phyloP scores from a whole-genome alignment of 2,329 filamentous ascomycete genomes.

The Arthrobotrys sinensis region DNA sequence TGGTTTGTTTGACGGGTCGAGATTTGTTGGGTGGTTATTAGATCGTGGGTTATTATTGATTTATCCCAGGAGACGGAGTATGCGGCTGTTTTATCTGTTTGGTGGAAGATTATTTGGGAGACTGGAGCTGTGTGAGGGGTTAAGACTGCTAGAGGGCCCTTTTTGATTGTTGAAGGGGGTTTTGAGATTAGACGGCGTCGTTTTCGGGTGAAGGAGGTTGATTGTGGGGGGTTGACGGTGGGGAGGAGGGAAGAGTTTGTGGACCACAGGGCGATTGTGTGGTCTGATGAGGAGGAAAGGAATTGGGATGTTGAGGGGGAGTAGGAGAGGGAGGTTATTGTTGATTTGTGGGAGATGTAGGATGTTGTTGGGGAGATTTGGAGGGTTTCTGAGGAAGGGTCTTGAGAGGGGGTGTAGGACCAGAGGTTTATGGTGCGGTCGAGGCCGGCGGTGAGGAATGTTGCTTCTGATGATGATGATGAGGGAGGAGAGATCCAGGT shows the following conservation, averaged over 20 bases:
- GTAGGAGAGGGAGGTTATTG: constrained; percentile 54
- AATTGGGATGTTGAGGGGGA: constrained; percentile 78
- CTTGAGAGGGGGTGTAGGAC: constrained; percentile 79
- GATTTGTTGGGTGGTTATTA: constrained; percentile 83
- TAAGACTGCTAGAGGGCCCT: constrained; percentile 83
- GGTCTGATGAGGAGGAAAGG: constrained; percentile 87
- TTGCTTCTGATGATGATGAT: constrained; percentile 73
- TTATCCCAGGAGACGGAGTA: constrained; percentile 95
- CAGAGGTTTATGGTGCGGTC: constrained; percentile 90
- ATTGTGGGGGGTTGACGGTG: constrained; percentile 66
- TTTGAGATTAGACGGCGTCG: constrained; percentile 82
- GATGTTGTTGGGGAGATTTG: constrained; percentile 72
- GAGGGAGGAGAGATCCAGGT: constrained; percentile 75
- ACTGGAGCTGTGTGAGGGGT: constrained; percentile 80
- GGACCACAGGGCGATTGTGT: constrained; percentile 90
- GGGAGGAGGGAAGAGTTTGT: constrained; percentile 82
- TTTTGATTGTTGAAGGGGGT: constrained; percentile 76
- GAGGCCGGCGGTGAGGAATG: constrained; percentile 85
- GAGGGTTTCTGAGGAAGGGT: constrained; percentile 73
- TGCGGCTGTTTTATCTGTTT: constrained; percentile 88
- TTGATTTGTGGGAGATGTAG: constrained; percentile 60
- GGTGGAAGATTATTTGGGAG: constrained; percentile 85
- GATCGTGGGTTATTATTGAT: constrained; percentile 89
- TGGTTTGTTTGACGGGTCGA: constrained; percentile 87
- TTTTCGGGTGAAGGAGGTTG: constrained; percentile 74